Percentiles rank a stretch among this genome's conserved stretches.
Evolutionary conservation across 1,139 yeast species (phyloP).

Genomic region (Groenewaldozyma auringiensis): DNA sequence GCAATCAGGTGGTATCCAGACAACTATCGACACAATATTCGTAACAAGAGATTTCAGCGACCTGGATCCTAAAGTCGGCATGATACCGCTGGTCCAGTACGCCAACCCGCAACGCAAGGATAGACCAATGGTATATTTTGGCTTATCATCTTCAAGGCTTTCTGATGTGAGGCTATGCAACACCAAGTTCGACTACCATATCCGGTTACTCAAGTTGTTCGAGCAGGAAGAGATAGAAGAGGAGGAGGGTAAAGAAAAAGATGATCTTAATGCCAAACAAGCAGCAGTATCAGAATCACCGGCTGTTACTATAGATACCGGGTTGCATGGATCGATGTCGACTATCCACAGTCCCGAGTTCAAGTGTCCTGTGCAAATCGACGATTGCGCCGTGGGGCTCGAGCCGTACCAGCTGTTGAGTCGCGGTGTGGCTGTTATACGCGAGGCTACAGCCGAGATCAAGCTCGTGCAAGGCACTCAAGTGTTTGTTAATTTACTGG

Average conservation of each 20-base stretch:
- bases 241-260: slow-evolving; percentile 3
- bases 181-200: slow-evolving; percentile 24
- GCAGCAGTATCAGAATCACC: slow-evolving; percentile 5
- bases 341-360: slow-evolving; percentile 13
- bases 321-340: slow-evolving; percentile 7
- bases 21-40: slow-evolving; percentile 12
- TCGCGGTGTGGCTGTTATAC: slow-evolving; percentile 44
- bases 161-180: slow-evolving; percentile 19
- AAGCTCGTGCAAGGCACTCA: slow-evolving; percentile 30
- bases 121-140: slow-evolving; percentile 19
- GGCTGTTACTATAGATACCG: slow-evolving; percentile 10
- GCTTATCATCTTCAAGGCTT: slow-evolving; percentile 14
- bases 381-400: slow-evolving; percentile 25
- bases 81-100: slow-evolving; percentile 19
- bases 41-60: slow-evolving; percentile 20
- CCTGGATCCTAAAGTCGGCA: slow-evolving; percentile 14
- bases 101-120: slow-evolving; percentile 19
- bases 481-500: slow-evolving; percentile 12
- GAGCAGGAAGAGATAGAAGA: slow-evolving; percentile 12
- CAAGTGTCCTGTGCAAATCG: slow-evolving; percentile 19
- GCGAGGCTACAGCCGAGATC: slow-evolving; percentile 48
- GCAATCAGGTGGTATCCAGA: slow-evolving; percentile 9
- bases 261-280: not conserved
- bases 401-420: slow-evolving; percentile 39
- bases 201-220: slow-evolving; percentile 21